A percentile compares a stretch with the other conserved stretches of the same genome.
These are phyloP conservation scores for Verticillium nonalfalfae DNA, from an alignment of 2,329 filamentous ascomycete species.

Conservation along the genomic window DNA sequence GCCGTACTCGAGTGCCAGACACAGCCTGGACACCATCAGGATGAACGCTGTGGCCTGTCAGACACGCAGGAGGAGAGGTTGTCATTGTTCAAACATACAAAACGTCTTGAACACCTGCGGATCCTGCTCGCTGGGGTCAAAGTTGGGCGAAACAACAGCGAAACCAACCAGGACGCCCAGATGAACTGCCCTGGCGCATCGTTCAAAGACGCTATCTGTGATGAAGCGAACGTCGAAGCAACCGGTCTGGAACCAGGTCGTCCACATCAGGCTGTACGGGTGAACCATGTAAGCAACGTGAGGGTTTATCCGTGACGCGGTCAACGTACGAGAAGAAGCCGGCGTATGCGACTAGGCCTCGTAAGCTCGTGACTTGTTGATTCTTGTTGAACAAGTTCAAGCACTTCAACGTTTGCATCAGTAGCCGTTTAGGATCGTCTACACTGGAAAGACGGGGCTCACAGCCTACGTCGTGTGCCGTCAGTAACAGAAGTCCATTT, in stretches of 20 bases:
- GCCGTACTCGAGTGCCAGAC: conserved; percentile 47
- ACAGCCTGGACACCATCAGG: conserved; percentile 45
- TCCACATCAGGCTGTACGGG: conserved; percentile 47
- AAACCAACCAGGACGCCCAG: conserved; percentile 61
- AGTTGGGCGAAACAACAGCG: conserved; percentile 49
- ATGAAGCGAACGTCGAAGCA: conserved; percentile 62
- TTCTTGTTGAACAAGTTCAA: not conserved
- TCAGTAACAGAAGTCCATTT: too few species aligned
- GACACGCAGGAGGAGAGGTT: not conserved
- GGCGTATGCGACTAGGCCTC: conserved; percentile 17
- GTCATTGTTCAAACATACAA: conserved; percentile 21
- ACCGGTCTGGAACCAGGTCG: conserved; percentile 60
- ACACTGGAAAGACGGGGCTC: too few species aligned
- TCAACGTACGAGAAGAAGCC: conserved; percentile 24
- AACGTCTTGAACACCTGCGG: conserved; percentile 29
- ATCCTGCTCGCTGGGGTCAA: conserved; percentile 30
- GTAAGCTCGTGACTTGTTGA: not conserved
- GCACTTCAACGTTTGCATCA: not conserved
- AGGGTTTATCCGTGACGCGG: too few species aligned
- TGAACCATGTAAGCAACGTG: not conserved
- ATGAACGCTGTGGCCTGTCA: conserved; percentile 26
- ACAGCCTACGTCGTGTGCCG: too few species aligned
- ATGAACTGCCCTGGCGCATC: conserved; percentile 50
- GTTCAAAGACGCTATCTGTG: conserved; percentile 53
- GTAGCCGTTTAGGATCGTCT: not conserved